Percentiles rank a stretch among this genome's conserved stretches.
phyloP scores from a whole-genome alignment of 1,139 yeast species.

The Protomyces pachydermus region DNA sequence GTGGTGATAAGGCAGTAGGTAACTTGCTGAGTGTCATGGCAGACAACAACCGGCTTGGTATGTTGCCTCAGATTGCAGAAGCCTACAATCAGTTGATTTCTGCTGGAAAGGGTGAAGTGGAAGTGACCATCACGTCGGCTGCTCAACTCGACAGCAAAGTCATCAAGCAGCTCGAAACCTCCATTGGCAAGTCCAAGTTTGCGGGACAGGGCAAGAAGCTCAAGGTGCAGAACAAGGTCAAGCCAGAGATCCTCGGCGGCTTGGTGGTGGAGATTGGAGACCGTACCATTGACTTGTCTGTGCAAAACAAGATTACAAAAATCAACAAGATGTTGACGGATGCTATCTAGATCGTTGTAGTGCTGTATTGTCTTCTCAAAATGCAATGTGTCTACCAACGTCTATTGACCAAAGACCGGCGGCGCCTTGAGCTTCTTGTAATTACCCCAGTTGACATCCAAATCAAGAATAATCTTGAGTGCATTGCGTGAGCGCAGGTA shows the following conservation, averaged over 20 bases:
- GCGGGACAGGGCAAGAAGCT: slow-evolving; percentile 85
- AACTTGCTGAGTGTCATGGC: slow-evolving; percentile 83
- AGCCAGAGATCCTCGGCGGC: slow-evolving; percentile 93
- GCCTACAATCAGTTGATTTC: slow-evolving; percentile 76
- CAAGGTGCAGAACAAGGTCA: slow-evolving; percentile 72
- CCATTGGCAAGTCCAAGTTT: slow-evolving; percentile 70
- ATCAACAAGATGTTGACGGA: slow-evolving; percentile 81
- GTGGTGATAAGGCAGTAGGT: slow-evolving; percentile 61
- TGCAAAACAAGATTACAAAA: slow-evolving; percentile 76
- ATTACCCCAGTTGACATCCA: slow-evolving; percentile 47
- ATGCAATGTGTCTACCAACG: neutral
- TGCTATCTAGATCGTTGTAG: slow-evolving; percentile 2
- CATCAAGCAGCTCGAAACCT: slow-evolving; percentile 70
- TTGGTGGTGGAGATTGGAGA: slow-evolving; percentile 94
- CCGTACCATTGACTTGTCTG: slow-evolving; percentile 90
- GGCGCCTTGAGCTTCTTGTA: slow-evolving; percentile 29
- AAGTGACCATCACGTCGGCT: slow-evolving; percentile 89
- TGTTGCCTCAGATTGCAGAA: slow-evolving; percentile 60
- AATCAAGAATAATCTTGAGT: slow-evolving; percentile 44
- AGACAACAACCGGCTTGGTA: slow-evolving; percentile 85
- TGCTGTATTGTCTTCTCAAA: neutral
- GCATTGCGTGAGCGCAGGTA: slow-evolving; percentile 45
- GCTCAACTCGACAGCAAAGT: slow-evolving; percentile 77
- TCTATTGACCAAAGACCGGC: neutral
- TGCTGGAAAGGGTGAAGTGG: slow-evolving; percentile 86